Evolutionary conservation across 768 basidiomycete genomes (phyloP), one percentile per base, ranked within the genome.

Genomic region (Suillus tomentosus): DNA sequence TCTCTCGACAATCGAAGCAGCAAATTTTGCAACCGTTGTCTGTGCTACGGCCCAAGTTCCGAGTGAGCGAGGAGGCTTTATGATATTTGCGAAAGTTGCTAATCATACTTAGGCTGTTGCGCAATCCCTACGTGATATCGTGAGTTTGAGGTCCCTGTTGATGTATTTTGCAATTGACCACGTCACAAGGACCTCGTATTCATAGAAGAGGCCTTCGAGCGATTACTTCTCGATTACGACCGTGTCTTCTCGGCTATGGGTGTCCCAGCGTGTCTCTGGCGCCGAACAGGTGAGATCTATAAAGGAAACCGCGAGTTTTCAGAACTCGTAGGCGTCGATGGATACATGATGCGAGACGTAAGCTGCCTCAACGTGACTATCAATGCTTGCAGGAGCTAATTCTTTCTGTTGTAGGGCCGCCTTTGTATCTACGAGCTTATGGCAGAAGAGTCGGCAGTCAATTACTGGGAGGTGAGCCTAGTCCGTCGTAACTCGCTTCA

Each of bases 361-460:
- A 69, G 86, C 78, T n/a, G 7, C 59, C 27, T 0, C 6, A 19
- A 13, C 19, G 15, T 10, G 22, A 43, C 6, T 7, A 55, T 39
- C 10, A 66, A 61, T 59, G 40, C 51, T 67, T 19, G 66, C 60
- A 50, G 37, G 31, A 62, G 63, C 34, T 48, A 43, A n/a, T 36
- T 37, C 42, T 5, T 5, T 47, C 13, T 39, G 51, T 36, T 67
- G 15, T 72, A 94, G 83, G 96, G 96, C 3, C 90, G 94, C 43
- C 77, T 97, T 27, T 96, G 95, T 71, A 97, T 99, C 63, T 99
- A 97, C 77, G 96, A 99, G 75, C 85, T 99, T 56, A 97, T 99
- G 96, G 91, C 95, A 1, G 96, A 99, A 76, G 95, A 96, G 73
- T 91, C 89, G 1, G 95, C 95, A 3, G 95, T 97, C 48, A 95